Evolutionary conservation across 257 asterid species (phyloP).

Genomic region (Parsonsia alboflavescens): DNA sequence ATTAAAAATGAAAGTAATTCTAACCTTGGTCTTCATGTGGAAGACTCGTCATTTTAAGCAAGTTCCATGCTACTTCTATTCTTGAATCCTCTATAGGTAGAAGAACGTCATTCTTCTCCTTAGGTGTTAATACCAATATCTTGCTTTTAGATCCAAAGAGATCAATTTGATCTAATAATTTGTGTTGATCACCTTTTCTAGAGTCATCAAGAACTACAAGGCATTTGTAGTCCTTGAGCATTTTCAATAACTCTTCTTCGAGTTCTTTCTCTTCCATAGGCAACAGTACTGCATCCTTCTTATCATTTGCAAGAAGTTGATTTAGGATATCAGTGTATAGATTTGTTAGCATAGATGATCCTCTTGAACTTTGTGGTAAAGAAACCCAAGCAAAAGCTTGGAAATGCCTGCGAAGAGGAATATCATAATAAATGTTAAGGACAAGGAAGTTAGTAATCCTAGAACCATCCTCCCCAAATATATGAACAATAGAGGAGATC

Average conservation of each 20-base stretch:
- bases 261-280: not conserved
- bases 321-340: not conserved
- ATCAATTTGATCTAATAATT: not conserved
- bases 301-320: not conserved
- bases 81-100: not conserved
- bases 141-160: not conserved
- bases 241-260: not conserved
- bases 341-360: too few species aligned
- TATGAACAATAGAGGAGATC: too few species aligned
- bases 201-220: not conserved
- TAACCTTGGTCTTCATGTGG: too few species aligned
- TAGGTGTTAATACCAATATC: not conserved
- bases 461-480: too few species aligned
- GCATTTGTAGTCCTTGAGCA: not conserved
- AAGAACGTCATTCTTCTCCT: not conserved
- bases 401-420: not conserved
- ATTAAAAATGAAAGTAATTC: too few species aligned
- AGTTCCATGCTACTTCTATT: not conserved
- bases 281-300: not conserved
- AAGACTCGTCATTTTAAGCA: not conserved
- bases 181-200: not conserved
- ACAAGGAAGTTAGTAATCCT: too few species aligned
- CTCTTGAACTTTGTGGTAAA: too few species aligned
- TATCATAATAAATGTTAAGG: too few species aligned
- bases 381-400: not conserved